Base-by-base conservation (phyloP, 208 protist genomes). In the Acanthamoeba quina region DNA sequence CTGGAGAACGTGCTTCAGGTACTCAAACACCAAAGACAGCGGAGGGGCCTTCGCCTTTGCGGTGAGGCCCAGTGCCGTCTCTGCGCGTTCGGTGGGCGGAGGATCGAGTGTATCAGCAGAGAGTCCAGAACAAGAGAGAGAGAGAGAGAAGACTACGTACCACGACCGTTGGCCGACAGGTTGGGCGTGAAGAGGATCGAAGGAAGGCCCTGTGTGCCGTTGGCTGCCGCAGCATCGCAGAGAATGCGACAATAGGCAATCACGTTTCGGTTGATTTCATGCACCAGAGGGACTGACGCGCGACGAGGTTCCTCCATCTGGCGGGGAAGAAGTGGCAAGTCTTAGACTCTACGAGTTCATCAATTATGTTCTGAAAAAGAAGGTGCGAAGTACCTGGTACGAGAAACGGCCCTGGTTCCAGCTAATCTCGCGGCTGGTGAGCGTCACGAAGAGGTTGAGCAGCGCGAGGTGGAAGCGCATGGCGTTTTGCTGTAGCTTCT, bases 231-330 rank as follows among this genome's bases (percentile, higher is more conserved):
- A n/a, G 26, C 41, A 34, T 83, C 68, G 47, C 19, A 56, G 49
- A 94, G 70, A 34, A 94, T 29, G n/a, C 90, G 90, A 47, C 90
- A 94, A 49, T 94, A 94, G 49, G 49, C 90, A 15, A 94, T 83
- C 37, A 94, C 19, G 37, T 94, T 94, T 19, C 90, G 62, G 52
- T 52, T 72, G 52, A 94, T 94, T 19, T 68, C 62, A 24, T 68
- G 62, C 26, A 94, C 13, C 24, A 94, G 72, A 26, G 85, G 60
- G 6, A 56, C 29, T 19, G 78, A 44, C 24, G 78, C 62, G 24
- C 37, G 60, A 31, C 85, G 85, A 31, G 34, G 13, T 26, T 91
- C 85, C 21, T 91, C 85, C 62, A 29, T 24, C 56, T 89, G 54
- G 41, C 64, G 47, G 47, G 21, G 24, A 86, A 86, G 24, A 15